Evolutionary conservation across 78 protist species (phyloP).

Genomic region (Fonticula alba): DNA sequence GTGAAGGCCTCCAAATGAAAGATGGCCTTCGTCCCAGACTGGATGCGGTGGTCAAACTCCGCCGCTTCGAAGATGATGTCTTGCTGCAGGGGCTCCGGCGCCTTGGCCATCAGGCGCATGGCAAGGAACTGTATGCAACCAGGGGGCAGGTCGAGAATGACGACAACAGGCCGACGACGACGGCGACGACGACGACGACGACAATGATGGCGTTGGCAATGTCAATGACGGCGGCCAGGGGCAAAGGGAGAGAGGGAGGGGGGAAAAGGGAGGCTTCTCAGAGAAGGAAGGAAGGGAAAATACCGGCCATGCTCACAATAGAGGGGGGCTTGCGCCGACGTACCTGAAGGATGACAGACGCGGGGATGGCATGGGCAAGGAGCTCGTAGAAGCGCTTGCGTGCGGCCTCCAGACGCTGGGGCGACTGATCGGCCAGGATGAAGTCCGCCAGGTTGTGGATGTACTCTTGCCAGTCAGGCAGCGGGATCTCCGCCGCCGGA

Average conservation of each 20-base stretch:
- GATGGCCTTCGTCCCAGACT: constrained; percentile 65
- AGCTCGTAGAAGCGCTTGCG: constrained; percentile 75
- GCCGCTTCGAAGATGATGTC: constrained; percentile 8
- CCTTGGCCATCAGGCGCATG: neutral
- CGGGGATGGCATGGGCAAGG: constrained; percentile 80
- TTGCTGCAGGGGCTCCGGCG: neutral
- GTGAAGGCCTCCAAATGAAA: constrained; percentile 88
- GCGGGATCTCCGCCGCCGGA: no score
- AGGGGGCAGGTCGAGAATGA: no score
- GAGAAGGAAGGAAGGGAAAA: neutral
- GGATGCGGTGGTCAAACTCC: constrained; percentile 44
- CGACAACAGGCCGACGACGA: neutral
- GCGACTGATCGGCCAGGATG: constrained; percentile 47
- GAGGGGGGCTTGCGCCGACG: no score
- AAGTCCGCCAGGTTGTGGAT: constrained; percentile 30
- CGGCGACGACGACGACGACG: neutral
- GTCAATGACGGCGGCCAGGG: neutral
- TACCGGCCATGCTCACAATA: no score
- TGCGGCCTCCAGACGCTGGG: constrained; percentile 38
- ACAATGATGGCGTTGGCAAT: neutral
- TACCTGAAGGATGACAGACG: constrained; percentile 59
- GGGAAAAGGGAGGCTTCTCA: neutral
- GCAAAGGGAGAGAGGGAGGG: no score
- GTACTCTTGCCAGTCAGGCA: constrained; percentile 72
- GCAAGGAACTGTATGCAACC: neutral